These are phyloP conservation scores for Eucalyptus coolabah DNA, from an alignment of 345 rosid genomes.

Conservation along the genomic window DNA sequence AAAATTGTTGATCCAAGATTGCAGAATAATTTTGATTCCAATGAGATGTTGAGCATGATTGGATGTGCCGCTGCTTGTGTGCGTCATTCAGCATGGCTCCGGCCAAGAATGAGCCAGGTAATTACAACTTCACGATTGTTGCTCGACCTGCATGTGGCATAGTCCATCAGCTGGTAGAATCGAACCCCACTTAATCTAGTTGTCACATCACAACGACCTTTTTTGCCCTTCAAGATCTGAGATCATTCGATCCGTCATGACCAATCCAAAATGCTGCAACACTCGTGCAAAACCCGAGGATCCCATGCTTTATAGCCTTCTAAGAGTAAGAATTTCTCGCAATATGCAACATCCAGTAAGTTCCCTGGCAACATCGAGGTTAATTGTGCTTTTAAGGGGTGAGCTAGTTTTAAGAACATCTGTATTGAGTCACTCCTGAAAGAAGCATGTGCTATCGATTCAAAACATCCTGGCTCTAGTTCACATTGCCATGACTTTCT, in stretches of 20 bases:
- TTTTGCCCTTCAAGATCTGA: background rate
- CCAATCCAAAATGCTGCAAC: background rate
- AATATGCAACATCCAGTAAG: background rate
- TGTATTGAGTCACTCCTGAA: background rate
- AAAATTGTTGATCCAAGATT: conserved; percentile 46
- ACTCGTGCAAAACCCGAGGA: background rate
- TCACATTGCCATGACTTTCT: background rate
- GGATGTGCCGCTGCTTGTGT: conserved; percentile 73
- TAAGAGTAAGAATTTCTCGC: background rate
- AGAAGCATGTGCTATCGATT: background rate
- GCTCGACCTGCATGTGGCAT: background rate
- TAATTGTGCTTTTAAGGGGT: background rate
- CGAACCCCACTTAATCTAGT: background rate
- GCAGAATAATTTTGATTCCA: conserved; percentile 21
- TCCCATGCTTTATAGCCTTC: background rate
- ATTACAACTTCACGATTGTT: background rate
- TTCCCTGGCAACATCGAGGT: background rate
- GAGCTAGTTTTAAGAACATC: background rate
- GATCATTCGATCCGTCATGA: background rate
- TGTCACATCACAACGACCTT: background rate
- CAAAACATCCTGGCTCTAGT: background rate
- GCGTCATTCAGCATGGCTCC: conserved; percentile 57
- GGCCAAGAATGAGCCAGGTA: conserved; percentile 84
- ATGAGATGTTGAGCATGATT: conserved; percentile 51
- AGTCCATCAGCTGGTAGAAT: background rate